These are phyloP conservation scores for Aspergillus uvarum DNA, from an alignment of 2,329 filamentous ascomycete species.

Conservation along the genomic window DNA sequence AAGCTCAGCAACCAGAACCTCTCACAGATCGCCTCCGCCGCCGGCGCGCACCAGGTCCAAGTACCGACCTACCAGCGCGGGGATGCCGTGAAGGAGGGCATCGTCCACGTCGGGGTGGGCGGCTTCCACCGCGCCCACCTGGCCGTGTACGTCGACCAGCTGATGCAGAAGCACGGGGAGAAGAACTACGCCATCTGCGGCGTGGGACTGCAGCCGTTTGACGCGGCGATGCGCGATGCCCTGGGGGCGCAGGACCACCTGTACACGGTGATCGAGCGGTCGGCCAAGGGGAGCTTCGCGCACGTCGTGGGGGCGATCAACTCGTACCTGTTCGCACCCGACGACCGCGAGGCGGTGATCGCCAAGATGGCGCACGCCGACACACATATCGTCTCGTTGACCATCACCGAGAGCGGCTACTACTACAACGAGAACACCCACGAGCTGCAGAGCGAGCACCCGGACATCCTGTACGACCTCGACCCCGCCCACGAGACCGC, in stretches of 20 bases:
- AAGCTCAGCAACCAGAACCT: constrained; percentile 45
- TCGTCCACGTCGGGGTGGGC: constrained; percentile 56
- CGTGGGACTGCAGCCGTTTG: constrained; percentile 53
- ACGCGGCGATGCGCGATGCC: constrained; percentile 53
- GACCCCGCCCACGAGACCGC: constrained; percentile 41
- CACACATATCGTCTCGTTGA: constrained; percentile 56
- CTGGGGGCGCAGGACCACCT: constrained; percentile 51
- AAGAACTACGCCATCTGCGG: constrained; percentile 54
- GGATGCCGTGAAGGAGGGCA: constrained; percentile 52
- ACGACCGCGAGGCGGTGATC: constrained; percentile 53
- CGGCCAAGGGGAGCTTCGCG: constrained; percentile 50
- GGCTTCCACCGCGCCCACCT: constrained; percentile 57
- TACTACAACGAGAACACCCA: constrained; percentile 61
- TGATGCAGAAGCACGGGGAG: constrained; percentile 49
- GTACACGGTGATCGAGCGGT: constrained; percentile 58
- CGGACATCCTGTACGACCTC: constrained; percentile 53
- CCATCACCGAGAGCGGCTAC: constrained; percentile 58
- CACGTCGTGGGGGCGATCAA: constrained; percentile 55
- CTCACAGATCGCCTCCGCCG: constrained; percentile 34
- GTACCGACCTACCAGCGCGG: constrained; percentile 48
- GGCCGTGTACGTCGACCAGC: constrained; percentile 53
- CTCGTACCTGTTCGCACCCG: constrained; percentile 54
- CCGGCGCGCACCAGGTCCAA: constrained; percentile 29
- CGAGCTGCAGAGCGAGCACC: constrained; percentile 50
- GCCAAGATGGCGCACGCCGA: constrained; percentile 57